Evolutionary conservation across 1,284 basidiomycete genomes (phyloP).

Genomic region (Boletellus sp.): DNA sequence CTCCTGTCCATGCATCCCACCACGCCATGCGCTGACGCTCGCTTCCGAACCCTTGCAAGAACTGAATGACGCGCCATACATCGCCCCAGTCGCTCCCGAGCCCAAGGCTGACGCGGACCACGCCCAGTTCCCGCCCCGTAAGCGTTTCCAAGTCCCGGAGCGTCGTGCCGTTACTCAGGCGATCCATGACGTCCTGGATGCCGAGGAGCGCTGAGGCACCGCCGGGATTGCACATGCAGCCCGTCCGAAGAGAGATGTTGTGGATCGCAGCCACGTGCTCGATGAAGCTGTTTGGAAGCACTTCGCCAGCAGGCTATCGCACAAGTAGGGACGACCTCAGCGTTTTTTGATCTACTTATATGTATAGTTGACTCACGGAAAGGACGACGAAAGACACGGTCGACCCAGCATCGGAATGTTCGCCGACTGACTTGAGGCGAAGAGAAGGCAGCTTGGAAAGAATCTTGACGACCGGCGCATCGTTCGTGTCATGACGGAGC

Average conservation of each 20-base stretch:
- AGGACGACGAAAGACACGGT: conserved; percentile 62
- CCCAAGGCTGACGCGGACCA: conserved; percentile 72
- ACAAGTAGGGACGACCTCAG: conserved; percentile 1
- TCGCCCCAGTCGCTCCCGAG: conserved; percentile 73
- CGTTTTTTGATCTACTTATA: neutral
- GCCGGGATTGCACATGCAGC: conserved; percentile 84
- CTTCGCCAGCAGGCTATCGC: conserved; percentile 55
- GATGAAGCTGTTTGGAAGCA: conserved; percentile 67
- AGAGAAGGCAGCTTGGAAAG: conserved; percentile 57
- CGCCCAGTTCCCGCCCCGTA: conserved; percentile 66
- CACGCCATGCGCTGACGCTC: conserved; percentile 40
- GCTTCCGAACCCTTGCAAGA: conserved; percentile 48
- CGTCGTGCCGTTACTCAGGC: conserved; percentile 55
- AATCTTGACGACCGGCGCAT: conserved; percentile 57
- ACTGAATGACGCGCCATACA: conserved; percentile 63
- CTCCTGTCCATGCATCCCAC: conserved; percentile 39
- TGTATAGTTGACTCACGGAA: conserved; percentile 41
- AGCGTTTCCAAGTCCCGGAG: conserved; percentile 56
- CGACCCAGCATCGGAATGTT: conserved; percentile 64
- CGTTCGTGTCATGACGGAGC: conserved; percentile 56
- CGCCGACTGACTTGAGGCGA: conserved; percentile 54
- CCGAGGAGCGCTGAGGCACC: conserved; percentile 69
- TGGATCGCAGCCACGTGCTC: conserved; percentile 61
- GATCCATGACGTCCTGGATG: conserved; percentile 63
- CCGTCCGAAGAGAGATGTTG: conserved; percentile 71